A percentile compares a stretch with the other conserved stretches of the same genome.
phyloP scores from a whole-genome alignment of 768 basidiomycete species.

The Kwoniella botswanensis region DNA sequence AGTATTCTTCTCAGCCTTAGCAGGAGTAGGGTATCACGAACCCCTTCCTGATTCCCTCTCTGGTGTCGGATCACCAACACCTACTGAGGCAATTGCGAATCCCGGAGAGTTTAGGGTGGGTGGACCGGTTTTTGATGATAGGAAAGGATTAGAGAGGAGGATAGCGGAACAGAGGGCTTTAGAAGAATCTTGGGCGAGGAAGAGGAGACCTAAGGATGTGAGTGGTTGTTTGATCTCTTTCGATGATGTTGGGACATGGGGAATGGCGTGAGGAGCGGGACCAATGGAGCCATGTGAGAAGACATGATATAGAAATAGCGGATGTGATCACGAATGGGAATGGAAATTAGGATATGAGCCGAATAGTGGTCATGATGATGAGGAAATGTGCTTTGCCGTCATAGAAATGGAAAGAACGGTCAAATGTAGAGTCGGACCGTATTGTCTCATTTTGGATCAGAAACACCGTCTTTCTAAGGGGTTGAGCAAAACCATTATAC shows the following conservation, averaged over 20 bases:
- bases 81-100: background rate
- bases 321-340: too few relatives aligned
- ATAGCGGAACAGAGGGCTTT: slow-evolving; percentile 47
- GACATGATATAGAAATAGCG: background rate
- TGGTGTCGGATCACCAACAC: background rate
- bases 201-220: slow-evolving; percentile 57
- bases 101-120: slow-evolving; percentile 33
- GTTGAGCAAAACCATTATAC: background rate
- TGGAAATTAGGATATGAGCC: too few relatives aligned
- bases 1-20: slow-evolving; percentile 54
- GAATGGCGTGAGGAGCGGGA: background rate
- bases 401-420: too few relatives aligned
- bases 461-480: background rate
- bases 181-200: slow-evolving; percentile 49
- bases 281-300: background rate
- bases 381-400: too few relatives aligned
- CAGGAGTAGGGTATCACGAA: slow-evolving; percentile 53
- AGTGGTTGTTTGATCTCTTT: slow-evolving; percentile 27
- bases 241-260: background rate
- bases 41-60: slow-evolving; percentile 9
- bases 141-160: slow-evolving; percentile 21
- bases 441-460: too few relatives aligned
- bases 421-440: too few relatives aligned
- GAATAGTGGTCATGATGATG: too few relatives aligned
- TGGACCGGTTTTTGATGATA: slow-evolving; percentile 36